Evolutionary conservation across 345 rosid genomes (phyloP).

Genomic region (Cardamine occulta): DNA sequence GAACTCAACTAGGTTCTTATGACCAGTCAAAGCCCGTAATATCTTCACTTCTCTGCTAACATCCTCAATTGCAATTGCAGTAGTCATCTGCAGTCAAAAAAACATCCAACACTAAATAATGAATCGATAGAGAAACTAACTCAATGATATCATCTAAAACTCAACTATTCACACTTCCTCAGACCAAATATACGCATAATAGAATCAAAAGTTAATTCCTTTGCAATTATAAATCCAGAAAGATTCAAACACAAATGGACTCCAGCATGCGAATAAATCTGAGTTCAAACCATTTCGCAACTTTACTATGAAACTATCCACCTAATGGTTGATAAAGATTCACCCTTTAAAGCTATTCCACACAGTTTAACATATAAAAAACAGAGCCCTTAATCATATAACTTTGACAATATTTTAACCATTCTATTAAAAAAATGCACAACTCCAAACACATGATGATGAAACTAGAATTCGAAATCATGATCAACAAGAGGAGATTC

Average conservation of each 20-base stretch:
- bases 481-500: background rate
- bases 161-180: background rate
- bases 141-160: background rate
- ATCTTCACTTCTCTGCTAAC: conserved; percentile 93
- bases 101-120: conserved; percentile 19
- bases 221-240: background rate
- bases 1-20: conserved; percentile 73
- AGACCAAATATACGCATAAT: background rate
- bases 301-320: background rate
- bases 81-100: conserved; percentile 71
- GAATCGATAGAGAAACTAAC: background rate
- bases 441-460: conserved; percentile 23
- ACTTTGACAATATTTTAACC: background rate
- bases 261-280: background rate
- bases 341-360: conserved; percentile 1
- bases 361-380: background rate
- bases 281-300: background rate
- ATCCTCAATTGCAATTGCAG: conserved; percentile 86
- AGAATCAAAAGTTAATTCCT: background rate
- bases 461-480: conserved; percentile 13
- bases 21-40: conserved; percentile 75
- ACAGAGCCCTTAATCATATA: background rate
- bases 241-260: conserved; percentile 1
- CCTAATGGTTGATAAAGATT: background rate
- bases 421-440: background rate